These are phyloP conservation scores for Phialophora tarda DNA, from an alignment of 2,329 filamentous ascomycete species.

Conservation along the genomic window DNA sequence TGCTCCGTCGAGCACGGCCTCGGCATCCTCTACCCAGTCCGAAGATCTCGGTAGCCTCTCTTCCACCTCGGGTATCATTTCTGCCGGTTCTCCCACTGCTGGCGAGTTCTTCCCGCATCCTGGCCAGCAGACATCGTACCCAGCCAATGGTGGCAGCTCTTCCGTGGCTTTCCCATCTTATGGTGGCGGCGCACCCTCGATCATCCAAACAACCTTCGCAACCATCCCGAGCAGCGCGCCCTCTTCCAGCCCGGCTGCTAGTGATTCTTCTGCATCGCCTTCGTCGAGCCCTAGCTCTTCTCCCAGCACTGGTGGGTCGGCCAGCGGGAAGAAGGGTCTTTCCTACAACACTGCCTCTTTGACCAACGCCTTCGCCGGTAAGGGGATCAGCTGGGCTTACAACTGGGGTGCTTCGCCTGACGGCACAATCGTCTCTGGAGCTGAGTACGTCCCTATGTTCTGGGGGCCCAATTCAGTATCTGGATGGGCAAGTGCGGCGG, in stretches of 20 bases:
- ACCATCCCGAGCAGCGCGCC: slow-evolving; percentile 26
- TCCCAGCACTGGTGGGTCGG: slow-evolving; percentile 28
- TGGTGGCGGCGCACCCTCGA: slow-evolving; percentile 16
- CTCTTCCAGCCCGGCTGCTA: slow-evolving; percentile 12
- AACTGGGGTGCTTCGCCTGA: slow-evolving; percentile 49
- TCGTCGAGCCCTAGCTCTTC: slow-evolving; percentile 30
- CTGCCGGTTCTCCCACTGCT: slow-evolving; percentile 24
- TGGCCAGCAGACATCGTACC: not conserved
- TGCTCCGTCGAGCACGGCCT: not conserved
- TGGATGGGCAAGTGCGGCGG: slow-evolving; percentile 44
- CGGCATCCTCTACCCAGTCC: slow-evolving; percentile 6
- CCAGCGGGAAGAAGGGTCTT: slow-evolving; percentile 44
- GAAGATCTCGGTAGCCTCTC: not conserved
- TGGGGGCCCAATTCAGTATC: slow-evolving; percentile 48
- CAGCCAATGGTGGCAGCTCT: not conserved
- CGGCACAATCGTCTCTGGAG: slow-evolving; percentile 43
- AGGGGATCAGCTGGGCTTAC: slow-evolving; percentile 51
- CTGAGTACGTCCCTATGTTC: slow-evolving; percentile 55
- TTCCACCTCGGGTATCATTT: slow-evolving; percentile 20
- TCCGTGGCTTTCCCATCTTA: slow-evolving; percentile 13
- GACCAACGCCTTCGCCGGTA: slow-evolving; percentile 44
- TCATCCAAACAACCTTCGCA: slow-evolving; percentile 33
- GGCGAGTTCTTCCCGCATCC: slow-evolving; percentile 32
- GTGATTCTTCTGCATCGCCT: slow-evolving; percentile 25
- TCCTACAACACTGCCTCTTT: slow-evolving; percentile 50